Evolutionary conservation across 2,329 filamentous ascomycete genomes (phyloP).

Genomic region (Gremmenia infestans): DNA sequence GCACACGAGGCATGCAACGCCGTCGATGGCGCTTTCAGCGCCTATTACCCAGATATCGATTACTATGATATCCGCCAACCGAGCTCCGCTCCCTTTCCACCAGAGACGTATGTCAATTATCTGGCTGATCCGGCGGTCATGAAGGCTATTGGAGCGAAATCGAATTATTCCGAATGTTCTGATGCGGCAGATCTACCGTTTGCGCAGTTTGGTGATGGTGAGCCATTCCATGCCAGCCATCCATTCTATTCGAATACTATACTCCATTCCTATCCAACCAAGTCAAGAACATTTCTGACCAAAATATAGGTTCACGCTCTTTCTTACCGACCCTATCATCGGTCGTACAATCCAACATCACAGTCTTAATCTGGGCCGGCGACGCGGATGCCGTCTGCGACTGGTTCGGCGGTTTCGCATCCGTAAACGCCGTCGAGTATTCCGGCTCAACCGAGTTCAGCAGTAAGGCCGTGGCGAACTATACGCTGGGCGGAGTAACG

Average conservation of each 20-base stretch:
- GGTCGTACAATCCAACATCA: constrained; percentile 42
- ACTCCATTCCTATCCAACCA: not conserved
- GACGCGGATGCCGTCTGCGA: constrained; percentile 55
- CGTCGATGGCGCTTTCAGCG: constrained; percentile 3
- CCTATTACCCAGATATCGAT: constrained; percentile 20
- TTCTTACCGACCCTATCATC: constrained; percentile 37
- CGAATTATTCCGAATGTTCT: constrained; percentile 37
- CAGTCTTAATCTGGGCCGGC: constrained; percentile 47
- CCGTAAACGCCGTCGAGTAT: constrained; percentile 41
- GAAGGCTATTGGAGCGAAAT: constrained; percentile 40
- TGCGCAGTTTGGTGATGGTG: constrained; percentile 34
- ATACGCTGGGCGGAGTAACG: constrained; percentile 42
- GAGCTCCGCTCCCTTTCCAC: constrained; percentile 31
- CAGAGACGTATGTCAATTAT: constrained; percentile 36
- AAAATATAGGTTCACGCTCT: constrained; percentile 32
- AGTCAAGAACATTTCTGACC: not conserved
- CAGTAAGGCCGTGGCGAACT: constrained; percentile 33
- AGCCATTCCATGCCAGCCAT: constrained; percentile 2
- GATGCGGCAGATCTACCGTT: constrained; percentile 33
- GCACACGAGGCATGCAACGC: constrained; percentile 43
- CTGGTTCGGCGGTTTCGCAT: constrained; percentile 44
- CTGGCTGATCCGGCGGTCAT: constrained; percentile 32
- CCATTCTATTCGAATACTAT: too few relatives aligned
- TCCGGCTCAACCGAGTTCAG: constrained; percentile 36
- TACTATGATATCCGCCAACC: constrained; percentile 27